Evolutionary conservation across 2,329 filamentous ascomycete species (phyloP).

Genomic region (Penicillium fuscoglaucum): DNA sequence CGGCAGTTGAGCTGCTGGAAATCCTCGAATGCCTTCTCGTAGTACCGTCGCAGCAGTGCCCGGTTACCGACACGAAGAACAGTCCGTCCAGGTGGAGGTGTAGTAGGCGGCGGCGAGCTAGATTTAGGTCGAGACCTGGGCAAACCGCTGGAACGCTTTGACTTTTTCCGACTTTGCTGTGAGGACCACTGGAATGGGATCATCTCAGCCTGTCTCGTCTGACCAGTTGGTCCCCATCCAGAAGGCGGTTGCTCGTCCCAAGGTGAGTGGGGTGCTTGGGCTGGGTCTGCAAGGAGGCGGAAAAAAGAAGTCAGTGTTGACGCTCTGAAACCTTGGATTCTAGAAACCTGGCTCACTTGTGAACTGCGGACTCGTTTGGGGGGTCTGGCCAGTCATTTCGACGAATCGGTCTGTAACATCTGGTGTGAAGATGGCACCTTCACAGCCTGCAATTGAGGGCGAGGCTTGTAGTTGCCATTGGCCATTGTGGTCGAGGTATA

Average conservation of each 20-base stretch:
- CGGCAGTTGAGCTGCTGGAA: constrained; percentile 51
- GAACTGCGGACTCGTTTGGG: constrained; percentile 24
- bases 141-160: constrained; percentile 24
- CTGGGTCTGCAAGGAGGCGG: constrained; percentile 7
- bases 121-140: constrained; percentile 20
- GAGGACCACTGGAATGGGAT: constrained; percentile 38
- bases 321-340: neutral
- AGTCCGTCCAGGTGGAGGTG: constrained; percentile 24
- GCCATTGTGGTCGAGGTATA: constrained; percentile 40
- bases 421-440: constrained; percentile 36
- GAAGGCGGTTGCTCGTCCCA: constrained; percentile 18
- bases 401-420: constrained; percentile 40
- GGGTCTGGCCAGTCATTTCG: constrained; percentile 26
- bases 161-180: constrained; percentile 28
- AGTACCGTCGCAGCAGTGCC: constrained; percentile 37
- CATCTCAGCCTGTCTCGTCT: constrained; percentile 23
- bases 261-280: constrained; percentile 8
- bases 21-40: constrained; percentile 42
- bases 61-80: constrained; percentile 32
- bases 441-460: constrained; percentile 35
- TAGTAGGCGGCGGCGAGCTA: constrained; percentile 18
- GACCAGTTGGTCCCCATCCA: constrained; percentile 28
- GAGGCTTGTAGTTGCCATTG: constrained; percentile 35
- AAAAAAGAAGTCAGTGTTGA: neutral
- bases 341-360: constrained; percentile 25